Conservation (phyloP, 2,329 filamentous ascomycete species). For the Incumbomyces delicatus region DNA sequence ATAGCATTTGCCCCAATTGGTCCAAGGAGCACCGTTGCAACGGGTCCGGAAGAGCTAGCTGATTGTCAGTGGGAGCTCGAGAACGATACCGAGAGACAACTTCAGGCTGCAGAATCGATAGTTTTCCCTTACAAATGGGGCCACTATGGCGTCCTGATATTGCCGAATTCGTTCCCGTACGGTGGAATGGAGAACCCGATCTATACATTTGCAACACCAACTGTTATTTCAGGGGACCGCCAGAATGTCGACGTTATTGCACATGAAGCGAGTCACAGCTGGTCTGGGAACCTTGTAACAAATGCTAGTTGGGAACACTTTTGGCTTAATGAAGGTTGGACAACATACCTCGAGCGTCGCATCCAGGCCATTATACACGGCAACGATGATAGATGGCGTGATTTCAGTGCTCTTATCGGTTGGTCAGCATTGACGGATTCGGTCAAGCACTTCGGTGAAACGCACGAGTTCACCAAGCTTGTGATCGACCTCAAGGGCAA, state of each 20-base stretch:
- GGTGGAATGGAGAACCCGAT: conserved; percentile 90
- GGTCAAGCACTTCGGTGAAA: conserved; percentile 64
- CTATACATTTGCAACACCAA: conserved; percentile 91
- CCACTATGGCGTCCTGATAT: conserved; percentile 83
- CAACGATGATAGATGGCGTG: conserved; percentile 58
- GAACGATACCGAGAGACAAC: conserved; percentile 81
- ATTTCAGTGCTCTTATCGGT: conserved; percentile 92
- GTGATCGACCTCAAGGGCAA: conserved; percentile 78
- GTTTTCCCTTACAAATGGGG: conserved; percentile 90
- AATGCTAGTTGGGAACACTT: conserved; percentile 46
- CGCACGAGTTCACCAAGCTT: conserved; percentile 89
- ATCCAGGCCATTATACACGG: conserved; percentile 70
- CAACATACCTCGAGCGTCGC: conserved; percentile 82
- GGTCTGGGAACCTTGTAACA: conserved; percentile 70
- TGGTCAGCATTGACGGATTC: conserved; percentile 84
- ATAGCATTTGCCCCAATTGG: conserved; percentile 79
- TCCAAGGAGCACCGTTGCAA: conserved; percentile 72
- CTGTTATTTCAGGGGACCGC: conserved; percentile 79
- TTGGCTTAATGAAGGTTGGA: conserved; percentile 73
- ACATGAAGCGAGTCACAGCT: conserved; percentile 66
- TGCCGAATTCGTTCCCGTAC: conserved; percentile 85
- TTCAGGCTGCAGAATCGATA: conserved; percentile 69
- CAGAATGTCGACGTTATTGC: conserved; percentile 96
- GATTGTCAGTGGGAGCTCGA: conserved; percentile 87
- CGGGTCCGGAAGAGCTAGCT: conserved; percentile 75